These are phyloP conservation scores for Alternaria sp. DNA, from an alignment of 2,329 filamentous ascomycete genomes.

Conservation along the genomic window DNA sequence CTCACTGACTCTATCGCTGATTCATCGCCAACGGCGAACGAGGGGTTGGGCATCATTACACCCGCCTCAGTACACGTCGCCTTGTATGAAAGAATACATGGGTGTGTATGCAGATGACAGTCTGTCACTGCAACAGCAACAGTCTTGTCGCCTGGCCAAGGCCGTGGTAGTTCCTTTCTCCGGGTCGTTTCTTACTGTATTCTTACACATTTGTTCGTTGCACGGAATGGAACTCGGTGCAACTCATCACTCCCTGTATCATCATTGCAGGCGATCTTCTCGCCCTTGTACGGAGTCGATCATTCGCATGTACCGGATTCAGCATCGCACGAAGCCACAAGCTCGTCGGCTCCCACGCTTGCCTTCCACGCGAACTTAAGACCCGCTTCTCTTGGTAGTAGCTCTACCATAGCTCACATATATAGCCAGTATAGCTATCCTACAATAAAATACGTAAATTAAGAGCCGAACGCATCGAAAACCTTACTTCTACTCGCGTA, in stretches of 20 bases:
- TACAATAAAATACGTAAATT: not conserved
- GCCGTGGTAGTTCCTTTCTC: not conserved
- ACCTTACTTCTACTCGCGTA: not conserved
- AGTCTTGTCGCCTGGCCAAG: not conserved
- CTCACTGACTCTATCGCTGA: not conserved
- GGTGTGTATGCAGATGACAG: not conserved
- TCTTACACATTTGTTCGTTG: not conserved
- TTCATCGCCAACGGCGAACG: not conserved
- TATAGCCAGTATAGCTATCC: not conserved
- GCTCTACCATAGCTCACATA: not conserved
- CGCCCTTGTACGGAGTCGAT: not conserved
- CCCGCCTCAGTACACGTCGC: too few relatives aligned
- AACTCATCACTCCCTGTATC: not conserved
- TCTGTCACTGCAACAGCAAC: not conserved
- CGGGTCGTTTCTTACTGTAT: not conserved
- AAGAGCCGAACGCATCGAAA: not conserved
- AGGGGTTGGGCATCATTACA: not conserved
- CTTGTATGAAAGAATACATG: not conserved
- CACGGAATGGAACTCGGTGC: not conserved
- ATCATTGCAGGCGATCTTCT: not conserved
- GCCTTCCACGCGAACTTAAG: not conserved
- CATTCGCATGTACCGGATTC: not conserved
- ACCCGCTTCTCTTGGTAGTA: not conserved
- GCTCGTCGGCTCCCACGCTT: not conserved
- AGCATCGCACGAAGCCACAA: slow-evolving; percentile 1